Percentiles rank a stretch among this genome's conserved stretches.
Conservation (phyloP, 1,139 yeast genomes). For the Candida neerlandica region DNA sequence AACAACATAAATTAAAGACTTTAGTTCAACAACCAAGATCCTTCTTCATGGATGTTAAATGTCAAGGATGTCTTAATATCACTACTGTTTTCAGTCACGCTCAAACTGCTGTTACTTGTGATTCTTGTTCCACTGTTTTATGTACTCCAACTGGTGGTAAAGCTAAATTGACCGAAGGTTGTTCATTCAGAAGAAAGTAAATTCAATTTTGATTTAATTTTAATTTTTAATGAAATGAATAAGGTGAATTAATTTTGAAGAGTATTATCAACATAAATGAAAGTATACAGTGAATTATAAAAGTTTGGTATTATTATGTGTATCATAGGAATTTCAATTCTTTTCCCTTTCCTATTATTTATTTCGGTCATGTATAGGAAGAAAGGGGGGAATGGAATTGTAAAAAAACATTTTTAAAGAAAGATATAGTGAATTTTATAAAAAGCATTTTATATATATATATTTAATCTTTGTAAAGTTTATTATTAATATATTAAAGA, state of each 20-base stretch:
- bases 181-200: conserved; percentile 99
- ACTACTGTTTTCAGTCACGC: conserved; percentile 99
- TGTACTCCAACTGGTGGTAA: conserved; percentile 99
- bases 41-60: conserved; percentile 98
- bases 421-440: conserved; percentile 2
- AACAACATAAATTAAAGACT: conserved; percentile 95
- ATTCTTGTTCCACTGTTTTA: conserved; percentile 94
- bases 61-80: conserved; percentile 98
- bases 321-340: conserved; percentile 7
- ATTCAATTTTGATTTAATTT: too few species aligned
- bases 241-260: not conserved
- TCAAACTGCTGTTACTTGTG: conserved; percentile 99
- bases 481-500: conserved; percentile 3
- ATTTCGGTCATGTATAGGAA: conserved; percentile 1
- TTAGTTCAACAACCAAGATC: conserved; percentile 98
- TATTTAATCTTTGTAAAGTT: conserved; percentile 2
- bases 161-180: conserved; percentile 98
- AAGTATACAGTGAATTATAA: not conserved
- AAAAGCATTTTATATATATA: conserved; percentile 1
- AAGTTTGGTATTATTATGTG: conserved; percentile 7
- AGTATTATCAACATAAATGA: not conserved
- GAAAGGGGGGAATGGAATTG: not conserved
- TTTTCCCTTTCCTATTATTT: not conserved
- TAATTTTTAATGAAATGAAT: not conserved
- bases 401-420: not conserved